These are phyloP conservation scores for Clonostachys chloroleuca DNA, from an alignment of 2,329 filamentous ascomycete species.

Conservation along the genomic window DNA sequence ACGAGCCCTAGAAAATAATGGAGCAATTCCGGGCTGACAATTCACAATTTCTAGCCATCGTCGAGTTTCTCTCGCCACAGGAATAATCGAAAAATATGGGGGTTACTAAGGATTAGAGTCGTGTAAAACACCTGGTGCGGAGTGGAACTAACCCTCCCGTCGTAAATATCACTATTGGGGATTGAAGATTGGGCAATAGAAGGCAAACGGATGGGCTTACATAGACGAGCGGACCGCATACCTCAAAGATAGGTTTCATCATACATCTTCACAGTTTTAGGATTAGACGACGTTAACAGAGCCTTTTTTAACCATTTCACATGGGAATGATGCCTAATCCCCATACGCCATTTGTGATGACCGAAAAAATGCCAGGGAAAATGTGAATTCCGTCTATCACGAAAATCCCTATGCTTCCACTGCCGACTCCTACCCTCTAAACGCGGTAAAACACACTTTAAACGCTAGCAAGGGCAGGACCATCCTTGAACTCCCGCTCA, in stretches of 20 bases:
- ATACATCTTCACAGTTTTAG: not conserved
- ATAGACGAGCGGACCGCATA: not conserved
- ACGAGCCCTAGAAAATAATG: not conserved
- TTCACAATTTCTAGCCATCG: conserved; percentile 41
- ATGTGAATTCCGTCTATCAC: conserved; percentile 19
- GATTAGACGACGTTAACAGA: conserved; percentile 14
- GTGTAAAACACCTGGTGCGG: not conserved
- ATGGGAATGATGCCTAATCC: conserved; percentile 32
- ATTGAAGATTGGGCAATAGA: not conserved
- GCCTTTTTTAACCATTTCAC: conserved; percentile 25
- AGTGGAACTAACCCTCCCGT: too few species aligned
- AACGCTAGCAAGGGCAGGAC: conserved; percentile 79
- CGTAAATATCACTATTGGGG: too few species aligned
- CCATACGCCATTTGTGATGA: conserved; percentile 38
- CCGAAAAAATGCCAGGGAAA: conserved; percentile 32
- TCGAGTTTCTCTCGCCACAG: conserved; percentile 53
- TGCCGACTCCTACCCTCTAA: conserved; percentile 3
- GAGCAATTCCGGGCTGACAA: not conserved
- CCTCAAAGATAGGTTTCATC: too few species aligned
- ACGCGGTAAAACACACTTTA: conserved; percentile 47
- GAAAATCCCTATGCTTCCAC: conserved; percentile 13
- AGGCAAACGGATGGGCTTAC: not conserved
- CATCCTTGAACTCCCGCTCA: conserved; percentile 99
- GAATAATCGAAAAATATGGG: conserved; percentile 25
- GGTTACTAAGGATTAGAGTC: not conserved